Base-by-base conservation (phyloP, 2,329 filamentous ascomycete genomes). In the Endoconidiophora polonica region DNA sequence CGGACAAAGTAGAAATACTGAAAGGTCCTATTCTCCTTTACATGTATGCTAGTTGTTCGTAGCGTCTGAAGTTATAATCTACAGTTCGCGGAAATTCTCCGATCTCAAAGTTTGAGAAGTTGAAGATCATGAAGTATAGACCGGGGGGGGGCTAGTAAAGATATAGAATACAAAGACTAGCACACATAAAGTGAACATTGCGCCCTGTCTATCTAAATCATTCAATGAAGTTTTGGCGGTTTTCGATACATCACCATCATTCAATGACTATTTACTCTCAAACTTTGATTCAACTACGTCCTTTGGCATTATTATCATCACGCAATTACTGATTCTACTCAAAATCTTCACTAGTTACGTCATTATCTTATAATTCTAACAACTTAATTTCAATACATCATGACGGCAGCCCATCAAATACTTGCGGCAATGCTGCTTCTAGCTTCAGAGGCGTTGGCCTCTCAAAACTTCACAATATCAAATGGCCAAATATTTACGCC, bases 401-500 rank as follows among this genome's bases (percentile, higher is more conserved):
- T 40, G 22, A 46, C 33, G 38, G 18, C 14, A 18, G 18, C 16
- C 1, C 14, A 23, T 14, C n/a, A 46, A 22, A 9, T 45, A 14
- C 43, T 36, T 16, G 18, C 36, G 23, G 50, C 50, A 26, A 39
- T n/a, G 18, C 18, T 48, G 39, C 48, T 64, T n/a, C 55, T 65
- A 12, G 51, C 61, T 22, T 55, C 56, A 38, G 56, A 53, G 14
- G 53, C 58, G 14, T 53, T 57, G 6, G 65, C 65, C 4, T 58
- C 63, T 40, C 66, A 69, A 18, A 50, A 50, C 54, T 81, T 81
- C 57, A 76, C 72, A 18, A 71, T 77, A 47, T 63, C 75, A 20
- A 75, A 75, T 56, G 80, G 80, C 14, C 78, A 84, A 57, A 73
- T 85, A 49, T 83, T 73, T 58, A 85, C 80, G 0, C 79, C 80